Base-by-base conservation (phyloP, 2,329 filamentous ascomycete species). In the Ascochyta pisi region DNA sequence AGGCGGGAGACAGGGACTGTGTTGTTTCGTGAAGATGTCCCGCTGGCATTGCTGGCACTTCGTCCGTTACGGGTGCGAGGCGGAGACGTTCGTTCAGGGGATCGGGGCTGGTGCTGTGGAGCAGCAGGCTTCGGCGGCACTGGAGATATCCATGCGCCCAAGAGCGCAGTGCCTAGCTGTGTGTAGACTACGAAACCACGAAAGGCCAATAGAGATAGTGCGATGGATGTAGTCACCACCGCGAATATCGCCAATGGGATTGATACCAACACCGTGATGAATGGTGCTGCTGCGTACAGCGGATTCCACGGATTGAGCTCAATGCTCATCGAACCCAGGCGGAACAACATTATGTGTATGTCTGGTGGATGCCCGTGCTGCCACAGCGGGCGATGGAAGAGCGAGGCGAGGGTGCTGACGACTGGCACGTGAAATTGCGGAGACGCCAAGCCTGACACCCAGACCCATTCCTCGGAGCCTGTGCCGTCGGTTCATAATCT, bases 131-230 rank as follows among this genome's bases (percentile, higher is more conserved):
- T 69, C 4, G 64, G 40, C 3, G 58, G 52, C 9, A 64, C 56
- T 12, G 69, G 64, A 45, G 70, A 68, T 38, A 79, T 56, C 60
- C 69, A 77, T 43, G 70, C 71, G 50, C 74, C 71, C 6, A 77
- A 31, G 22, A 79, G 64, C 9, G 78, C 78, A 38, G 76, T 49
- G 23, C 70, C 68, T 8, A 80, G 72, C 55, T 80, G 76, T 54
- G 74, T 63, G 60, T 80, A 80, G 26, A 80, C 76, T 40, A 78
- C 63, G 3, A 72, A 70, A 31, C 76, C 73, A 49, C 77, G 76
- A 19, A 77, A 61, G 22, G 75, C 64, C 15, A 80, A 71, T 26
- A 76, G 66, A 38, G 65, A 66, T 46, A 78, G 42, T 35, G 77
- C 75, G 51, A 78, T 61, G 29, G 69, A 63, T 12, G 76, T 78